phyloP scores from a whole-genome alignment of 306 rosid species.

The Gynostemma pentaphyllum region DNA sequence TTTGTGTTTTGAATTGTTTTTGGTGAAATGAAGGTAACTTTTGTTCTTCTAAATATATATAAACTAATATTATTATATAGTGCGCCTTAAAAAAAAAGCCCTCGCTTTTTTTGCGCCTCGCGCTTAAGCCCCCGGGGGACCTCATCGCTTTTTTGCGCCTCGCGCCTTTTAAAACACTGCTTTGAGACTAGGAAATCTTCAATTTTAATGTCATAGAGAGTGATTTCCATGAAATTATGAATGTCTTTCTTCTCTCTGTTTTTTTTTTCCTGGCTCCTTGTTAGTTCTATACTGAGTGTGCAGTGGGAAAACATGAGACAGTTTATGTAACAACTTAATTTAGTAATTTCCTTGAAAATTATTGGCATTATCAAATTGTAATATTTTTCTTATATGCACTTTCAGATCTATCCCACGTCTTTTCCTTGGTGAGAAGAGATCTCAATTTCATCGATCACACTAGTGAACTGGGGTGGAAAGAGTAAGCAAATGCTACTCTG shows the following conservation, averaged over 20 bases:
- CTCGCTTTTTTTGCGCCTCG: too few species aligned
- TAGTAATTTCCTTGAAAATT: neutral
- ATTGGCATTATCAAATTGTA: neutral
- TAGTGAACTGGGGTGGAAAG: constrained; percentile 93
- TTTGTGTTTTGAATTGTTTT: too few species aligned
- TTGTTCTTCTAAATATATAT: too few species aligned
- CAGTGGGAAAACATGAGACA: neutral
- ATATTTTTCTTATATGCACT: neutral
- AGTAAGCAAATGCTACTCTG: constrained; percentile 35
- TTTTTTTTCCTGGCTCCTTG: too few species aligned
- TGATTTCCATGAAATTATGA: neutral
- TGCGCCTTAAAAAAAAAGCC: too few species aligned
- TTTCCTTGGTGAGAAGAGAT: constrained; percentile 67
- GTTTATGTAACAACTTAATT: neutral
- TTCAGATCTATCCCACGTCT: constrained; percentile 78
- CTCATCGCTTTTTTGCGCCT: too few species aligned
- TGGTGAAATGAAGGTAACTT: too few species aligned
- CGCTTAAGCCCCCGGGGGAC: too few species aligned
- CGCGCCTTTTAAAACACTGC: too few species aligned
- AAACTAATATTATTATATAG: too few species aligned
- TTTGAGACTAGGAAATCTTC: neutral
- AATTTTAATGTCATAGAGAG: neutral
- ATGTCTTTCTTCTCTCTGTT: neutral
- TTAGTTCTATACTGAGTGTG: neutral
- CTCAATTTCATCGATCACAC: constrained; percentile 83